phyloP scores from a whole-genome alignment of 257 asterid species.

The Fraxinus pennsylvanica region DNA sequence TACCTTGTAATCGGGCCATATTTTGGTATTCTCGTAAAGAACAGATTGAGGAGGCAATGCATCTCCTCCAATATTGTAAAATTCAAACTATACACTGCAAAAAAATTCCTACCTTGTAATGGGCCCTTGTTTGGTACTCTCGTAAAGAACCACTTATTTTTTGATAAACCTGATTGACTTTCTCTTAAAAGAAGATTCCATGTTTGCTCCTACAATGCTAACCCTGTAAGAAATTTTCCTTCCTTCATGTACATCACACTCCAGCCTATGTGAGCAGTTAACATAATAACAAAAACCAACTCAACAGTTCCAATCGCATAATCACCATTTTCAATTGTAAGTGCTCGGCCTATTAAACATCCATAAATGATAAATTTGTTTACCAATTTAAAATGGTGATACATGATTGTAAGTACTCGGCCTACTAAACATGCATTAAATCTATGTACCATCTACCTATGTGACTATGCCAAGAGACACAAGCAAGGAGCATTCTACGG shows the following conservation, averaged over 20 bases:
- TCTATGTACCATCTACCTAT: not conserved
- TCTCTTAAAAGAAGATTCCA: not conserved
- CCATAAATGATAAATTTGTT: not conserved
- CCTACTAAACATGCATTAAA: not conserved
- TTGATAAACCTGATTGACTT: not conserved
- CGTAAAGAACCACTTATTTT: not conserved
- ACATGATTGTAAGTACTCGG: not conserved
- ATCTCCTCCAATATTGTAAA: not conserved
- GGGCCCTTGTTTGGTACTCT: not conserved
- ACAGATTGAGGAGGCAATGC: not conserved
- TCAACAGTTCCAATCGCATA: not conserved
- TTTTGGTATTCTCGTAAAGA: not conserved
- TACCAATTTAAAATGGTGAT: not conserved
- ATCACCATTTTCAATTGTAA: not conserved
- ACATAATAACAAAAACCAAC: not conserved
- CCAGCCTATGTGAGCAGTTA: not conserved
- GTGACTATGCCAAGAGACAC: not conserved
- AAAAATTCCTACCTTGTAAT: not conserved
- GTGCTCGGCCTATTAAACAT: not conserved
- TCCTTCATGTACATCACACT: not conserved
- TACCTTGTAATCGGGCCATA: not conserved
- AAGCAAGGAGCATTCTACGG: not conserved
- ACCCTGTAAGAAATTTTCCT: not conserved
- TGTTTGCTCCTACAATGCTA: not conserved
- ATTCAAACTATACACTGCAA: not conserved